Conservation (phyloP, 257 asterid species). For the Ophiorrhiza pumila region DNA sequence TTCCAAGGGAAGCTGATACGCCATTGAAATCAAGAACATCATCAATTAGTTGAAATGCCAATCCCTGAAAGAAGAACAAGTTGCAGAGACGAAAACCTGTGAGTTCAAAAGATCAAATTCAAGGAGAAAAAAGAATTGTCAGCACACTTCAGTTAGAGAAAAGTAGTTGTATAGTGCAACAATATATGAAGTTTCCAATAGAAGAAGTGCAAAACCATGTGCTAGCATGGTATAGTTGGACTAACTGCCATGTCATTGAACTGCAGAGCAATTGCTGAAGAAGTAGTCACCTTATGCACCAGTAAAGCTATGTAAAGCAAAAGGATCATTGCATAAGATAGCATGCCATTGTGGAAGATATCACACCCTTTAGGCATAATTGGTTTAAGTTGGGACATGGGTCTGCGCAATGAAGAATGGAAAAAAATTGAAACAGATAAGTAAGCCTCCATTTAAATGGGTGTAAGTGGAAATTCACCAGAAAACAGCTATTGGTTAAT, state of each 20-base stretch:
- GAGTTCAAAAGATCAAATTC: background rate
- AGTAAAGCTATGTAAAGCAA: background rate
- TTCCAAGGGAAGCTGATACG: constrained; percentile 85
- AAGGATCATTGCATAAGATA: background rate
- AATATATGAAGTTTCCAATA: background rate
- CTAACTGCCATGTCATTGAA: background rate
- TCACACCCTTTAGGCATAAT: background rate
- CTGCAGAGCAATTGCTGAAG: background rate
- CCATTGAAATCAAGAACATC: constrained; percentile 96
- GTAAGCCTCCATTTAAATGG: background rate
- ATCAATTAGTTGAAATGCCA: constrained; percentile 90
- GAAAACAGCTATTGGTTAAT: background rate
- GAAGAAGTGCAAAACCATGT: background rate
- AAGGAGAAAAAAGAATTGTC: background rate
- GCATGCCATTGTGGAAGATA: background rate
- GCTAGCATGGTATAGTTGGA: background rate
- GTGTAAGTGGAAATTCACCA: background rate
- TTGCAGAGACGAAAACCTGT: constrained; percentile 3
- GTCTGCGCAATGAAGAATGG: background rate
- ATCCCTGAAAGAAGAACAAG: constrained; percentile 53
- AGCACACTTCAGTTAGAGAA: background rate
- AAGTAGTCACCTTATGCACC: constrained; percentile 5
- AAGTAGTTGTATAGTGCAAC: background rate
- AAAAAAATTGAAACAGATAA: background rate
- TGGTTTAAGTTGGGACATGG: background rate